Conservation (phyloP, 75 land plant species). For the Cupressus sempervirens region DNA sequence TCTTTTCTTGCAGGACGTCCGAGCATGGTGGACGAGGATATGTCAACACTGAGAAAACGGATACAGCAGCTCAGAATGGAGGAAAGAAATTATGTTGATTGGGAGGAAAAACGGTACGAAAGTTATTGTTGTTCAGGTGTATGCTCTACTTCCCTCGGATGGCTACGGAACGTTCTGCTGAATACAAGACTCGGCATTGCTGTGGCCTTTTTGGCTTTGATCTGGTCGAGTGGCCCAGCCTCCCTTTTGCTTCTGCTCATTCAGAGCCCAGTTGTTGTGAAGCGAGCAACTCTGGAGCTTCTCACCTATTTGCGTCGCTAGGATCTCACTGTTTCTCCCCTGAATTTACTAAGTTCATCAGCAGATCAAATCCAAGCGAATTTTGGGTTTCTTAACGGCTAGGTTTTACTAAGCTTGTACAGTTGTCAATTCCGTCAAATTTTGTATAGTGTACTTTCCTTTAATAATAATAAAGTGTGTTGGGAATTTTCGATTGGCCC, state of each 20-base stretch:
- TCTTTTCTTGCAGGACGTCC: neutral
- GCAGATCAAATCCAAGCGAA: too few relatives aligned
- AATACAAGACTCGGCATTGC: constrained; percentile 34
- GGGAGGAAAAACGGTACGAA: constrained; percentile 34
- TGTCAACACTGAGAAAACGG: constrained; percentile 32
- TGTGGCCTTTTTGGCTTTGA: constrained; percentile 13
- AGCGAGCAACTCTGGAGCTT: neutral
- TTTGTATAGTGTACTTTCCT: too few relatives aligned
- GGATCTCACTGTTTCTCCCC: too few relatives aligned
- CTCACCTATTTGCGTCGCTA: too few relatives aligned
- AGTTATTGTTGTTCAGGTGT: constrained; percentile 23
- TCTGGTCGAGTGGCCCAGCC: constrained; percentile 22
- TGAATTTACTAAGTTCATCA: too few relatives aligned
- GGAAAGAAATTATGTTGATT: constrained; percentile 25
- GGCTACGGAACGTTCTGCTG: constrained; percentile 31
- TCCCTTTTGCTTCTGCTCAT: neutral
- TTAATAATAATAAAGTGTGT: too few relatives aligned
- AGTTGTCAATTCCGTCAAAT: too few relatives aligned
- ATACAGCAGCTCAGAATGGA: constrained; percentile 36
- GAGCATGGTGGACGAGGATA: constrained; percentile 25
- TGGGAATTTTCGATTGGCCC: too few relatives aligned
- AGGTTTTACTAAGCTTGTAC: too few relatives aligned
- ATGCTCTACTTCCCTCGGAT: constrained; percentile 18
- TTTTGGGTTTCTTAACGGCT: too few relatives aligned
- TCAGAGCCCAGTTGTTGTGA: neutral